Evolutionary conservation across 805 yeast genomes (phyloP), one percentile per base, ranked within the genome.

Genomic region (Naumovozyma dairenensis): DNA sequence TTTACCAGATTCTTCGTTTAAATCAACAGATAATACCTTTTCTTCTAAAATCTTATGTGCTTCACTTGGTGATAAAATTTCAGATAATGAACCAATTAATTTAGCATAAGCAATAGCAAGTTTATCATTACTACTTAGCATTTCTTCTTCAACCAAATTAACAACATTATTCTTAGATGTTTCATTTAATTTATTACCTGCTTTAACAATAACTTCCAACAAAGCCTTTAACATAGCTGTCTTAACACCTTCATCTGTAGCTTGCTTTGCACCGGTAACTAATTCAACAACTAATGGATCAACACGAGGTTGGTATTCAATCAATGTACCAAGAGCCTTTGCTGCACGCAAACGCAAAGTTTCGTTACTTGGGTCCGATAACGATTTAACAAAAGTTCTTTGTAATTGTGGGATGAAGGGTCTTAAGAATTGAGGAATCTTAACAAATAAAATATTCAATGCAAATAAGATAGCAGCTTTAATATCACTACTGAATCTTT

Each of bases 361-460:
- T 32, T 80, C 93, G 48, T 78, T 81, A 2, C 72, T 50, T 2
- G 81, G 66, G 60, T 92, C 98, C 33, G 84, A 71, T 44, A 92
- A 66, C 2, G 95, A 82, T 55, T 93, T 81, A 27, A 89, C 94
- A 63, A 92, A 92, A 1, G 98, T 92, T 55, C 99, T 74, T 63
- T 92, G 98, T 46, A 92, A 69, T 64, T 92, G 99, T 6, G 99
- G 99, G 59, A 92, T 75, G 57, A 92, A 92, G 12, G 99, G 98
- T 51, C 89, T 74, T 58, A 92, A 69, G 56, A 84, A 83, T 53
- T 80, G 84, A 2, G 98, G 96, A 46, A 89, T 81, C 65, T 85
- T 82, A 16, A 63, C 62, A 49, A 92, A 75, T 52, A 93, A 64
- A 43, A 72, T 72, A 52, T 80, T 81, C 57, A 93, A 70, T 1